Conservation (phyloP, 1,284 basidiomycete genomes). For the Cryptococcus sp. region DNA sequence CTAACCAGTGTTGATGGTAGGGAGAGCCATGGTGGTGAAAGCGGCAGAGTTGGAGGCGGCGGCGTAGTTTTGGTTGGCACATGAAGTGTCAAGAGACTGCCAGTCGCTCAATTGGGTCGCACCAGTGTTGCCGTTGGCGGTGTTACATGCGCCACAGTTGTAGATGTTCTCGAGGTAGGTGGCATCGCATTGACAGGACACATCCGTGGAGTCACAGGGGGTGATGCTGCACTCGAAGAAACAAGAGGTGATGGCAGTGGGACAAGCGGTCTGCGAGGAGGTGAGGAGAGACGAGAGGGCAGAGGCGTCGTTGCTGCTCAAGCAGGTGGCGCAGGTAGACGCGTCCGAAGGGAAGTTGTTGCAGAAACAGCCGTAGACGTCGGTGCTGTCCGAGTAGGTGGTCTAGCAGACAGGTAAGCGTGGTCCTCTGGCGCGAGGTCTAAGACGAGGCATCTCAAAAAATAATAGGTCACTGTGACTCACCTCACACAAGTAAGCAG, state of each 20-base stretch:
- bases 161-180: constrained; percentile 50
- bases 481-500: constrained; percentile 41
- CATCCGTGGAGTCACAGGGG: constrained; percentile 41
- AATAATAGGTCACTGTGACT: constrained; percentile 13
- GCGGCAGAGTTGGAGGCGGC: constrained; percentile 24
- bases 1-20: constrained; percentile 32
- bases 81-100: constrained; percentile 41
- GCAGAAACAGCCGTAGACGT: constrained; percentile 51
- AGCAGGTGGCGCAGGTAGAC: constrained; percentile 41
- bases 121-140: constrained; percentile 46
- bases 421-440: background rate
- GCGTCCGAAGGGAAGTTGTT: constrained; percentile 43
- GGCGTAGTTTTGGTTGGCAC: constrained; percentile 46
- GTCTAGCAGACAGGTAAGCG: constrained; percentile 8
- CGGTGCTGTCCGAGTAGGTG: constrained; percentile 19
- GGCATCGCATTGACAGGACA: constrained; percentile 46
- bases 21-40: constrained; percentile 34
- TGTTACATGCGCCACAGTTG: constrained; percentile 53
- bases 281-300: constrained; percentile 38
- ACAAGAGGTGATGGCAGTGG: constrained; percentile 31
- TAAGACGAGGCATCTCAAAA: background rate
- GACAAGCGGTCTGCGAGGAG: constrained; percentile 37
- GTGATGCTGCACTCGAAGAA: constrained; percentile 46
- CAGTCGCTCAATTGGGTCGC: constrained; percentile 45
- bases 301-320: constrained; percentile 44